These are phyloP conservation scores for Epicoccum sorghinum DNA, from an alignment of 2,329 filamentous ascomycete species.

Conservation along the genomic window DNA sequence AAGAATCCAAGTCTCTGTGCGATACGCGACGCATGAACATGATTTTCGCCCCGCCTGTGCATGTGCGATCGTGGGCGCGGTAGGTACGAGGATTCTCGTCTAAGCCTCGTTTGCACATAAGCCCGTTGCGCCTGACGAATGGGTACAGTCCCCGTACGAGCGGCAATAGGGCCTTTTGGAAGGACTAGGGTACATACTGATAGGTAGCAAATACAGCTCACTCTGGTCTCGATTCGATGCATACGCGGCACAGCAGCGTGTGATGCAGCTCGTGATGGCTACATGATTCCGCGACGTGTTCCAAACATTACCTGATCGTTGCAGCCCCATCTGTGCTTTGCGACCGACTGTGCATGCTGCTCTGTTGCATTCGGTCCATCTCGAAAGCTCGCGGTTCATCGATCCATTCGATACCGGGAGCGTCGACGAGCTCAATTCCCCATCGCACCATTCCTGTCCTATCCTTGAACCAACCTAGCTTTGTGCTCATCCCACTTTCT, in stretches of 20 bases:
- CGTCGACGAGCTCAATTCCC: conserved; percentile 22
- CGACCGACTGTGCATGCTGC: not conserved
- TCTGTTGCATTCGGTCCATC: not conserved
- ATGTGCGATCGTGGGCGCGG: not conserved
- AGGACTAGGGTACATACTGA: not conserved
- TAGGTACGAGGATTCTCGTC: not conserved
- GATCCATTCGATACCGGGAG: not conserved
- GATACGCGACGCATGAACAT: conserved; percentile 2
- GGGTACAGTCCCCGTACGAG: not conserved
- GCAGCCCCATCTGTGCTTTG: not conserved
- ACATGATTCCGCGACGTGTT: too few species aligned
- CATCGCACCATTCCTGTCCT: conserved; percentile 14
- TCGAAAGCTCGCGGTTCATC: not conserved
- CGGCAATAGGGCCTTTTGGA: not conserved
- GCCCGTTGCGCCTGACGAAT: conserved; percentile 1
- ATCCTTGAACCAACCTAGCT: conserved; percentile 24
- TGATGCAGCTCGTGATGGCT: too few species aligned
- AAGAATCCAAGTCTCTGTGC: too few species aligned
- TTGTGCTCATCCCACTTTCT: conserved; percentile 7
- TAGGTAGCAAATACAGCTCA: too few species aligned
- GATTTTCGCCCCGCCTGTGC: conserved; percentile 1
- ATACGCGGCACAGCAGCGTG: too few species aligned
- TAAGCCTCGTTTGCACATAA: not conserved
- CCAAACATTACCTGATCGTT: not conserved
- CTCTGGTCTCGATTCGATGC: too few species aligned